Conservation (phyloP, 202 grass and related monocot genomes). For the Schoenoplectus tabernaemontani region DNA sequence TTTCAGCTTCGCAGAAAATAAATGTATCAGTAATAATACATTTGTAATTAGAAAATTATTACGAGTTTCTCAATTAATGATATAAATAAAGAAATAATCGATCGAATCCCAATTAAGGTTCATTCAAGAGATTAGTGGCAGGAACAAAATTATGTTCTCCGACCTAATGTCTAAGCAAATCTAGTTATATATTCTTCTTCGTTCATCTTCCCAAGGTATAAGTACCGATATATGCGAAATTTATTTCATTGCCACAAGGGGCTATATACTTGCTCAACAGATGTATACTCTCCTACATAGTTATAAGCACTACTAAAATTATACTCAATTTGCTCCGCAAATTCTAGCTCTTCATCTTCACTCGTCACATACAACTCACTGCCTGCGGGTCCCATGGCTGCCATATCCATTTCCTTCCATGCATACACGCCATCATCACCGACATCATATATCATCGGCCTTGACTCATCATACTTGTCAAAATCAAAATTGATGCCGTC, state of each 20-base stretch:
- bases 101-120: not conserved
- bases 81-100: not conserved
- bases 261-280: constrained; percentile 34
- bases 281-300: not conserved
- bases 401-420: constrained; percentile 3
- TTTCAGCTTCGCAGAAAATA: too few species aligned
- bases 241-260: constrained; percentile 44
- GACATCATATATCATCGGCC: constrained; percentile 28
- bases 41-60: not conserved
- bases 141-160: not conserved
- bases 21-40: not conserved
- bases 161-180: not conserved
- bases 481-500: constrained; percentile 31
- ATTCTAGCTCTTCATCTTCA: constrained; percentile 7
- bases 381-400: not conserved
- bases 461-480: constrained; percentile 16
- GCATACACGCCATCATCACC: not conserved
- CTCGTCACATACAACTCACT: constrained; percentile 26
- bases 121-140: not conserved
- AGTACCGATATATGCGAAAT: not conserved
- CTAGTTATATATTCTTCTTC: not conserved
- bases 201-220: not conserved
- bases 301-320: constrained; percentile 18
- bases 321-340: constrained; percentile 38
- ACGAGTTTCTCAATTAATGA: not conserved